phyloP scores from a whole-genome alignment of 257 asterid species.

The Solanum tacnaense region DNA sequence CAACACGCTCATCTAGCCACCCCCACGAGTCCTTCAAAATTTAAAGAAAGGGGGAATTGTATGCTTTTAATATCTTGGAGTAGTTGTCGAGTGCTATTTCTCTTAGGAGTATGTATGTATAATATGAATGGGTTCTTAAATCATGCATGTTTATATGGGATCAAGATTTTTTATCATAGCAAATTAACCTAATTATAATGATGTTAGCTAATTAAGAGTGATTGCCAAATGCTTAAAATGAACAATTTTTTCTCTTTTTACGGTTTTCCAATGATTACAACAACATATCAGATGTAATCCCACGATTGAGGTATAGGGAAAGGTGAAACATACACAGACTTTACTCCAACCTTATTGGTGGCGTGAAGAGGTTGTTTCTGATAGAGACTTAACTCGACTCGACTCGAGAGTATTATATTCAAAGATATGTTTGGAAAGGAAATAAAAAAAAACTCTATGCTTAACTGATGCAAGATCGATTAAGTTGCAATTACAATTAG shows the following conservation, averaged over 20 bases:
- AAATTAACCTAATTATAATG: neutral
- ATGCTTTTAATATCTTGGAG: neutral
- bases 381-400: neutral
- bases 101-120: neutral
- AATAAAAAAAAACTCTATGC: neutral
- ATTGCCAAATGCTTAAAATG: neutral
- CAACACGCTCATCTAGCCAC: neutral
- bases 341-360: neutral
- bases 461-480: neutral
- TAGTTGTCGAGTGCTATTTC: neutral
- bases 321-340: neutral
- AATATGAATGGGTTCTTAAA: neutral
- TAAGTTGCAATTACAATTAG: neutral
- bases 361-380: neutral
- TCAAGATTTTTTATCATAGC: neutral
- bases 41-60: neutral
- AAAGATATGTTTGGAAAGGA: neutral
- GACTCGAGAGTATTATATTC: neutral
- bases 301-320: rapidly evolving
- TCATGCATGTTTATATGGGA: neutral
- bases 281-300: neutral
- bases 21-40: neutral
- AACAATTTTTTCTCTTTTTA: neutral
- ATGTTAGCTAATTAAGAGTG: neutral
- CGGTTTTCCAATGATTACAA: neutral